A percentile compares a stretch with the other conserved stretches of the same genome.
Conservation (phyloP, 2,329 filamentous ascomycete genomes). For the Cladosporium sp. region DNA sequence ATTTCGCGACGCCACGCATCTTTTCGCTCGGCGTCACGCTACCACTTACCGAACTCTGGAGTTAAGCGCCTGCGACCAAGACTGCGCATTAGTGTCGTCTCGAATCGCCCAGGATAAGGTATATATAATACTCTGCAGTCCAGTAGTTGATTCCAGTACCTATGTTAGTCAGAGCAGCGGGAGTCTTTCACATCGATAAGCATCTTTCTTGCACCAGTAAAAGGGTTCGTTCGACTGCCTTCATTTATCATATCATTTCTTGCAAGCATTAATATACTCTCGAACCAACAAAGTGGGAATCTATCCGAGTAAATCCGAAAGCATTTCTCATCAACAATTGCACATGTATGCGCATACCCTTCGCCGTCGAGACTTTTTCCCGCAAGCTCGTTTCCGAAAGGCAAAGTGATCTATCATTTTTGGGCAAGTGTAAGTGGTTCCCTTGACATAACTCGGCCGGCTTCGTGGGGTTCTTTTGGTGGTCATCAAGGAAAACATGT, state of each 20-base stretch:
- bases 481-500: neutral
- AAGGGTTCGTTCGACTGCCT: neutral
- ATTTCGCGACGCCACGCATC: conserved; percentile 12
- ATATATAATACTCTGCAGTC: neutral
- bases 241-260: conserved; percentile 10
- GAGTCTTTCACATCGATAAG: neutral
- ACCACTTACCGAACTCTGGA: neutral
- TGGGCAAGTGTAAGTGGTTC: neutral
- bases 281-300: conserved; percentile 1
- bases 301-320: conserved; percentile 12
- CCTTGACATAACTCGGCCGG: neutral
- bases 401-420: conserved; percentile 5
- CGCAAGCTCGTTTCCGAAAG: neutral
- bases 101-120: neutral
- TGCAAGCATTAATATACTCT: conserved; percentile 8
- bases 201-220: neutral
- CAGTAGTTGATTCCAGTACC: neutral
- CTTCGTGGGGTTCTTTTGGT: neutral
- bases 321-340: conserved; percentile 17
- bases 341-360: conserved; percentile 9
- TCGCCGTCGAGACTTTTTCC: neutral
- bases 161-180: neutral
- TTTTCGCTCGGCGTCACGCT: neutral
- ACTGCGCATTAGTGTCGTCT: neutral
- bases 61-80: neutral